Conservation (phyloP, 345 rosid genomes). For the Camelina neglecta region DNA sequence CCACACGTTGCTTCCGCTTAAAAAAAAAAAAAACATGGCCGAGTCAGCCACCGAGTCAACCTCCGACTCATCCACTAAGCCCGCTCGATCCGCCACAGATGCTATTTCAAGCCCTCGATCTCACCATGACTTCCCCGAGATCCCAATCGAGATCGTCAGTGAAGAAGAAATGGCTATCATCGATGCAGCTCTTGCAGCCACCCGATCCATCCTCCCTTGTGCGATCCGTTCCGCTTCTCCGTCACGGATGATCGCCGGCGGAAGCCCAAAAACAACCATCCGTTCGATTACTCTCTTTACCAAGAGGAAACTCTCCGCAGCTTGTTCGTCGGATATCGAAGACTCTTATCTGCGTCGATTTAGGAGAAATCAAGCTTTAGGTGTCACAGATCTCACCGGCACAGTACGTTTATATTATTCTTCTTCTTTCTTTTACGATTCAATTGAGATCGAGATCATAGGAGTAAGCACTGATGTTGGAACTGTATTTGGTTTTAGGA, state of each 20-base stretch:
- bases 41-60: conserved; percentile 48
- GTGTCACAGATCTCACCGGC: conserved; percentile 71
- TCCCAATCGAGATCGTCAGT: conserved; percentile 77
- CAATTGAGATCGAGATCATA: not conserved
- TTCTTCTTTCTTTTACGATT: not conserved
- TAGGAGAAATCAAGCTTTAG: conserved; percentile 60
- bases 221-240: conserved; percentile 43
- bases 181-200: conserved; percentile 68
- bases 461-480: not conserved
- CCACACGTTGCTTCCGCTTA: conserved; percentile 24
- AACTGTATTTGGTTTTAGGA: conserved; percentile 50
- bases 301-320: conserved; percentile 46
- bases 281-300: conserved; percentile 50
- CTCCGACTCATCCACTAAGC: conserved; percentile 40
- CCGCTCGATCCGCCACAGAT: conserved; percentile 23
- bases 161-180: conserved; percentile 90
- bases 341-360: conserved; percentile 61
- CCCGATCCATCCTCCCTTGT: conserved; percentile 51
- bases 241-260: conserved; percentile 33
- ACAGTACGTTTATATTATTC: conserved; percentile 49
- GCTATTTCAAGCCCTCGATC: conserved; percentile 15
- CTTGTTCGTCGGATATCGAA: conserved; percentile 51
- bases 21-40: conserved; percentile 44
- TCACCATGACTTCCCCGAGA: conserved; percentile 36
- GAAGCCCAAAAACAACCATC: conserved; percentile 47